Percentiles rank a stretch among this genome's conserved stretches.
Conservation (phyloP, 805 yeast genomes). For the Dipodascus albidus region DNA sequence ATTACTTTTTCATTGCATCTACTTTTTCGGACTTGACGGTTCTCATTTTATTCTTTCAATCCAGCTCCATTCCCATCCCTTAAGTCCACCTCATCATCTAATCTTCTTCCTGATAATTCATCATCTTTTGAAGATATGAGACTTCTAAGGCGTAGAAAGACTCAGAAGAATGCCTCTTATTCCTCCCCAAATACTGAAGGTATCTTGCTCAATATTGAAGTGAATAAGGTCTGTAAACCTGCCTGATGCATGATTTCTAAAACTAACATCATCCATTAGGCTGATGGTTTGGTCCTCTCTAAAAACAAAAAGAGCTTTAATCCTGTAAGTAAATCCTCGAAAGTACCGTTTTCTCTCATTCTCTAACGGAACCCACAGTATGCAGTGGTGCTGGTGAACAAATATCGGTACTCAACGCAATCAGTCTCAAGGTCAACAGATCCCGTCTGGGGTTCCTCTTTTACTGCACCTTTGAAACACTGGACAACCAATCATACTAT, state of each 20-base stretch:
- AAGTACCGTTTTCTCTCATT: neutral
- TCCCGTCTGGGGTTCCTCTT: slow-evolving; percentile 68
- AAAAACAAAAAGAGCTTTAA: neutral
- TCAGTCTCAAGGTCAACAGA: slow-evolving; percentile 50
- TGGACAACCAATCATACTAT: slow-evolving; percentile 10
- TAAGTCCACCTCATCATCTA: neutral
- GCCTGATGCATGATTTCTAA: neutral
- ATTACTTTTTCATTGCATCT: neutral
- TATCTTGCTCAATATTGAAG: neutral
- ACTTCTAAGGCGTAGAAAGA: neutral
- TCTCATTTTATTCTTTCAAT: neutral
- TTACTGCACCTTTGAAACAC: slow-evolving; percentile 34
- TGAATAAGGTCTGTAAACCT: neutral
- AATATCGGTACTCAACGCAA: slow-evolving; percentile 33
- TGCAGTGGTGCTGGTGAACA: slow-evolving; percentile 18
- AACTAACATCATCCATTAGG: neutral
- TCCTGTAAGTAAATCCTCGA: neutral
- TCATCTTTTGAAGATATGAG: neutral
- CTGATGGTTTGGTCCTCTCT: neutral
- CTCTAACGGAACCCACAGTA: slow-evolving; percentile 9
- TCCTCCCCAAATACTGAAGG: neutral
- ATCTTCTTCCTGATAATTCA: neutral
- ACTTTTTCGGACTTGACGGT: neutral
- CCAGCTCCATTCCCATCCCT: neutral
- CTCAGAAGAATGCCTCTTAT: neutral